Evolutionary conservation across 805 yeast species (phyloP).

Genomic region (Cyberlindnera misumaiensis): DNA sequence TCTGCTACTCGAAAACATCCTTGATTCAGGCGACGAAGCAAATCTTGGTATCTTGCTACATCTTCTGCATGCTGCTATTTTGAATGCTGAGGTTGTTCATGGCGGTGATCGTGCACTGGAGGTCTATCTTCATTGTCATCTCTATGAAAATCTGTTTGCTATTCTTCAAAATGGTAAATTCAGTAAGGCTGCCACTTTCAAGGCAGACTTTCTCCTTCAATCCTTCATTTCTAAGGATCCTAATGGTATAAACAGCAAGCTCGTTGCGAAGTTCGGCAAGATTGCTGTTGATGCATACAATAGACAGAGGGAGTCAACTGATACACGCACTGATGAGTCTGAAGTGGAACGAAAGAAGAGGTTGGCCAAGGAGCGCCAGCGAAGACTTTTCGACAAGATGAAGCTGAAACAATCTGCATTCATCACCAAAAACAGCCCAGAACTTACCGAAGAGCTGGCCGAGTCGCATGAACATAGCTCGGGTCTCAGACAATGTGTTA

Average conservation of each 20-base stretch:
- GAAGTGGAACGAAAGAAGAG: conserved; percentile 49
- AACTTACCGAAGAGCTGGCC: conserved; percentile 26
- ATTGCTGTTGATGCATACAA: conserved; percentile 44
- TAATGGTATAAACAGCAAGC: conserved; percentile 40
- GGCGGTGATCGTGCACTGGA: conserved; percentile 36
- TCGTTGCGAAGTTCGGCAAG: conserved; percentile 52
- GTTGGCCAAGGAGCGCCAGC: conserved; percentile 55
- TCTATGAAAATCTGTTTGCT: conserved; percentile 28
- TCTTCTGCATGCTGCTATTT: conserved; percentile 56
- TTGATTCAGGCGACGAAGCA: conserved; percentile 44
- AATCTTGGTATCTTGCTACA: conserved; percentile 59
- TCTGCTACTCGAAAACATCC: conserved; percentile 48
- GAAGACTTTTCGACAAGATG: conserved; percentile 55
- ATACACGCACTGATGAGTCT: conserved; percentile 37
- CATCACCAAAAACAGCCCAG: conserved; percentile 44
- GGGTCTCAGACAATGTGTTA: conserved; percentile 39
- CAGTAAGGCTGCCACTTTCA: conserved; percentile 40
- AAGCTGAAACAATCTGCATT: conserved; percentile 71
- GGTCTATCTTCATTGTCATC: conserved; percentile 33
- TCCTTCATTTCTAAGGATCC: conserved; percentile 40
- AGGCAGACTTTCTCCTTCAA: conserved; percentile 54
- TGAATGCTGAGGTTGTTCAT: conserved; percentile 39
- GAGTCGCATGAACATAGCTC: conserved; percentile 18
- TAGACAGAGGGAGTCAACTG: conserved; percentile 36
- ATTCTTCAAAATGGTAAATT: conserved; percentile 42